These are phyloP conservation scores for Wickerhamomyces tratensis DNA, from an alignment of 805 yeast species.

Conservation along the genomic window DNA sequence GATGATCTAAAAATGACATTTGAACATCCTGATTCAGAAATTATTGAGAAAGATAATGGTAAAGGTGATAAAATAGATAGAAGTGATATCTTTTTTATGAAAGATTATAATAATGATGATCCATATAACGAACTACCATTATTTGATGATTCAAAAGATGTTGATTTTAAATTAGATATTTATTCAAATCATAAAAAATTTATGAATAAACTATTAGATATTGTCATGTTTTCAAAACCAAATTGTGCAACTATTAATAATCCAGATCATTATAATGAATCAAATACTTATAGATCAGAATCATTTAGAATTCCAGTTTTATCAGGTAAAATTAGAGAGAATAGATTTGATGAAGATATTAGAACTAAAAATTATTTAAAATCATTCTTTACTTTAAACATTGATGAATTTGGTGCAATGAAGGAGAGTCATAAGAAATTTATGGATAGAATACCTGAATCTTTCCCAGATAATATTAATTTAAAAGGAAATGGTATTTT, in stretches of 20 bases:
- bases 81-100: background rate
- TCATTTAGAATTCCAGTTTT: constrained; percentile 14
- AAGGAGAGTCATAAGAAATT: constrained; percentile 12
- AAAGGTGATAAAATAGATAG: too few species aligned
- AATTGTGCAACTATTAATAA: constrained; percentile 11
- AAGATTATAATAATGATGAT: constrained; percentile 7
- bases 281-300: constrained; percentile 7
- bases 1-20: background rate
- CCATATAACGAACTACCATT: constrained; percentile 7
- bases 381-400: constrained; percentile 9
- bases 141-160: constrained; percentile 2
- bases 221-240: constrained; percentile 10
- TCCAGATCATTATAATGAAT: constrained; percentile 12
- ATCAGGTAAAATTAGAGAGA: constrained; percentile 17
- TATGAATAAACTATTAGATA: constrained; percentile 9
- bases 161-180: constrained; percentile 7
- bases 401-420: constrained; percentile 7
- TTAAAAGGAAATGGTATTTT: constrained; percentile 52
- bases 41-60: too few species aligned
- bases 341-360: constrained; percentile 13
- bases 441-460: constrained; percentile 26
- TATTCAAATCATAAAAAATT: constrained; percentile 8
- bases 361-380: constrained; percentile 14
- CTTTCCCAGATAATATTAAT: constrained; percentile 26
- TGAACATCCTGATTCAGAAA: background rate